Conservation (phyloP, 2,329 filamentous ascomycete species). For the Mollisia scopiformis region DNA sequence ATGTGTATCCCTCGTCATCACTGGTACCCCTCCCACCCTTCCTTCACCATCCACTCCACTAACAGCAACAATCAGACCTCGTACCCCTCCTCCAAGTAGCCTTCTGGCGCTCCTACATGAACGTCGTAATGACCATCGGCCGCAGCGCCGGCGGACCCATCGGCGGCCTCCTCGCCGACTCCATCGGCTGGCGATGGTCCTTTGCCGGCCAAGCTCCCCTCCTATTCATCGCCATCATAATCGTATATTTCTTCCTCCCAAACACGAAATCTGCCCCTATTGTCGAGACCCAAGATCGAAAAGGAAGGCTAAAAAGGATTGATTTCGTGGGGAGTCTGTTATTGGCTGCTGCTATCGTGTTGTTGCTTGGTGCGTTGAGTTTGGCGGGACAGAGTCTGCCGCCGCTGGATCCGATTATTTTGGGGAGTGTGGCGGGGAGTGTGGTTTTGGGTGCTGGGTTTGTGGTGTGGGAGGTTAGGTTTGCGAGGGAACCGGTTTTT, state of each 20-base stretch:
- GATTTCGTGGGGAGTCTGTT: neutral
- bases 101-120: slow-evolving; percentile 1
- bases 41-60: neutral
- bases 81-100: neutral
- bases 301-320: neutral
- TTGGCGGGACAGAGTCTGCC: neutral
- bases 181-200: neutral
- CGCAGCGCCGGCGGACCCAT: neutral
- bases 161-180: neutral
- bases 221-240: neutral
- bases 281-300: neutral
- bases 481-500: neutral
- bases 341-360: neutral
- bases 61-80: neutral
- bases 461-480: neutral
- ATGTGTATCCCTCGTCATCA: slow-evolving; percentile 41
- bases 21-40: neutral
- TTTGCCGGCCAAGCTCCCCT: neutral
- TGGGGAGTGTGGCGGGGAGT: neutral
- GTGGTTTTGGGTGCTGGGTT: neutral
- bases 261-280: neutral
- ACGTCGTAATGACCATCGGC: slow-evolving; percentile 1
- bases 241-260: neutral
- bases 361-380: neutral
- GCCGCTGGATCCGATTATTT: neutral